Evolutionary conservation across 169 alveolate genomes (phyloP).

Genomic region (Amoebophrya sp.): DNA sequence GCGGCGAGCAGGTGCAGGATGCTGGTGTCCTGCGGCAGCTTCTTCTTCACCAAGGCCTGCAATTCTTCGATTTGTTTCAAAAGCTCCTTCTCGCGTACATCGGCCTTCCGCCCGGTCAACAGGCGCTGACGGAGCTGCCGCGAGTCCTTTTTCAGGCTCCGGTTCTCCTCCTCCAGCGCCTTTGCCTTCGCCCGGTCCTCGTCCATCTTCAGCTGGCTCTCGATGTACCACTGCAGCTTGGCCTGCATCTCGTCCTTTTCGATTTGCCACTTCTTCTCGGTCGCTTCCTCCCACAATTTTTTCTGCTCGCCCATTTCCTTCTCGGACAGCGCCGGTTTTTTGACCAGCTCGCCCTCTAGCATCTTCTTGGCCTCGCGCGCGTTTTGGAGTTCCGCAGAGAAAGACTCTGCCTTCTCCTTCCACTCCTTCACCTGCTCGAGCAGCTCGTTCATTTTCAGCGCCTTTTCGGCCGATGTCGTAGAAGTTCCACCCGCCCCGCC

Average conservation of each 20-base stretch:
- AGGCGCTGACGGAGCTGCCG: neutral
- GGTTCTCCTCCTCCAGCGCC: neutral
- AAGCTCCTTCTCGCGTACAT: slow-evolving; percentile 4
- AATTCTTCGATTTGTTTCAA: neutral
- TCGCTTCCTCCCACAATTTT: neutral
- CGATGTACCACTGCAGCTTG: neutral
- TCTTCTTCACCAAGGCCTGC: slow-evolving; percentile 2
- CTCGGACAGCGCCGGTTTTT: neutral
- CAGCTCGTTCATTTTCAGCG: neutral
- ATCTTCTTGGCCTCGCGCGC: neutral
- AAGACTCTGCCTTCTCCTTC: neutral
- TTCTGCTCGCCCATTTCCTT: neutral
- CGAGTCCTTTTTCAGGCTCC: no score
- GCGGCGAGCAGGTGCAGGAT: no score
- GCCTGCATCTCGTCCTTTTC: neutral
- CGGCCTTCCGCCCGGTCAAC: neutral
- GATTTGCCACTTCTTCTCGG: neutral
- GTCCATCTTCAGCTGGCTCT: neutral
- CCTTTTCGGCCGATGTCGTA: neutral
- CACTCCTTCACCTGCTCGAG: neutral
- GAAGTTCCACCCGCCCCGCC: no score
- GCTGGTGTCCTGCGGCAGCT: neutral
- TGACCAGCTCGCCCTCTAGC: neutral
- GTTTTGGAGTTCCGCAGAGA: neutral
- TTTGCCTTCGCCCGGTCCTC: neutral